Conservation (phyloP, 208 protist species). For the Naegleria gruberi region DNA sequence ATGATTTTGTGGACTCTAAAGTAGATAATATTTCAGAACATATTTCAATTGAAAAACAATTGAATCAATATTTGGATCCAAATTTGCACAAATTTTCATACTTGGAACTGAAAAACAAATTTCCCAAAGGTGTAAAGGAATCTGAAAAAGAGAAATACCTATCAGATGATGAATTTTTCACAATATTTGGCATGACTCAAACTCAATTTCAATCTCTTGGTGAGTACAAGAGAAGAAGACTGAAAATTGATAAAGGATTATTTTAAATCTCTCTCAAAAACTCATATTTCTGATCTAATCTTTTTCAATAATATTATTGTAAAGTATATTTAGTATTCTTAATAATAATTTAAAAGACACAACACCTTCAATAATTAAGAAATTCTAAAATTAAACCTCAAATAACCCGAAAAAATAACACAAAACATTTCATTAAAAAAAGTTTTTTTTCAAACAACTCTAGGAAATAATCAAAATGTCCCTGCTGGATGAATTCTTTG, state of each 20-base stretch:
- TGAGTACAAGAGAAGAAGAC: neutral
- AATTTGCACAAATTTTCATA: neutral
- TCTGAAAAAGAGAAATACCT: neutral
- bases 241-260: neutral
- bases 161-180: neutral
- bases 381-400: too few relatives aligned
- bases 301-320: too few relatives aligned
- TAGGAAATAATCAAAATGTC: neutral
- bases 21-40: neutral
- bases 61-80: neutral
- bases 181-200: neutral
- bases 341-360: too few relatives aligned
- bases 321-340: too few relatives aligned
- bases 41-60: neutral
- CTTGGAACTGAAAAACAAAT: constrained; percentile 9
- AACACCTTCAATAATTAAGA: too few relatives aligned
- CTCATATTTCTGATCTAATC: too few relatives aligned
- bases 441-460: neutral
- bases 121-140: neutral
- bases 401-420: too few relatives aligned
- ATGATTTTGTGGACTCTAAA: neutral
- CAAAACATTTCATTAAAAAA: too few relatives aligned
- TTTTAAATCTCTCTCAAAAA: constrained; percentile 18
- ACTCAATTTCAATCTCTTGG: neutral
- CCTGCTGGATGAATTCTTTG: neutral